Percentiles rank a stretch among this genome's conserved stretches.
Evolutionary conservation across 768 basidiomycete species (phyloP).

Genomic region (Mycena polygramma): DNA sequence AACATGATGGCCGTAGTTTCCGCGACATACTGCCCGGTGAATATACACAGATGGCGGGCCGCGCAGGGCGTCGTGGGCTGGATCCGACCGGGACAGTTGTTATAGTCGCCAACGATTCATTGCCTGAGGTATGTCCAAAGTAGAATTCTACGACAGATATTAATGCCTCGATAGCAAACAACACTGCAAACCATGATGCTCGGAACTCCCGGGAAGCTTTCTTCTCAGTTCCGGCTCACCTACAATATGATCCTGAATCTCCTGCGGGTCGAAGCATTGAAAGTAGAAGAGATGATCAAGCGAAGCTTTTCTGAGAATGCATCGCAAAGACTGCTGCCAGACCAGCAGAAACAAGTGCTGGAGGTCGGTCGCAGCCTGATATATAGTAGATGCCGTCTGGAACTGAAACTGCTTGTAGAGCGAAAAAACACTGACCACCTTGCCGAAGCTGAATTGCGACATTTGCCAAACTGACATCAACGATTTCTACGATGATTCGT

Average conservation of each 20-base stretch:
- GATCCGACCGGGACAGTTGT: slow-evolving; percentile 97
- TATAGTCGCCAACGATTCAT: slow-evolving; percentile 83
- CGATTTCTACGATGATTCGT: slow-evolving; percentile 79
- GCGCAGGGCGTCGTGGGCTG: slow-evolving; percentile 95
- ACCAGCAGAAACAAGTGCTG: slow-evolving; percentile 89
- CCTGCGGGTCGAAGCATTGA: slow-evolving; percentile 93
- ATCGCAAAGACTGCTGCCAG: slow-evolving; percentile 91
- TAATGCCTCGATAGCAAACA: slow-evolving; percentile 65
- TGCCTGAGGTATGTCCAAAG: slow-evolving; percentile 78
- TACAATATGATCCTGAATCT: slow-evolving; percentile 99
- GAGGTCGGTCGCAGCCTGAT: slow-evolving; percentile 68
- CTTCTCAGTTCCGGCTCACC: slow-evolving; percentile 96
- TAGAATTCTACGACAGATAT: slow-evolving; percentile 3
- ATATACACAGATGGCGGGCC: slow-evolving; percentile 99
- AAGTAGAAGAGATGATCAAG: slow-evolving; percentile 99
- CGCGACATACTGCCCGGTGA: slow-evolving; percentile 92
- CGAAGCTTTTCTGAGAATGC: slow-evolving; percentile 98
- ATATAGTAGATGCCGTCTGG: neutral
- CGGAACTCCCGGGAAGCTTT: slow-evolving; percentile 91
- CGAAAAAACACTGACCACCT: slow-evolving; percentile 73
- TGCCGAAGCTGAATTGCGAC: slow-evolving; percentile 77
- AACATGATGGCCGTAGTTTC: slow-evolving; percentile 95
- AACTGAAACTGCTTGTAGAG: slow-evolving; percentile 58
- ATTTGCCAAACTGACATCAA: slow-evolving; percentile 81
- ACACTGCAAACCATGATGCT: slow-evolving; percentile 91